Base-by-base conservation (phyloP, 2,329 filamentous ascomycete species). In the Fusarium keratoplasticum region DNA sequence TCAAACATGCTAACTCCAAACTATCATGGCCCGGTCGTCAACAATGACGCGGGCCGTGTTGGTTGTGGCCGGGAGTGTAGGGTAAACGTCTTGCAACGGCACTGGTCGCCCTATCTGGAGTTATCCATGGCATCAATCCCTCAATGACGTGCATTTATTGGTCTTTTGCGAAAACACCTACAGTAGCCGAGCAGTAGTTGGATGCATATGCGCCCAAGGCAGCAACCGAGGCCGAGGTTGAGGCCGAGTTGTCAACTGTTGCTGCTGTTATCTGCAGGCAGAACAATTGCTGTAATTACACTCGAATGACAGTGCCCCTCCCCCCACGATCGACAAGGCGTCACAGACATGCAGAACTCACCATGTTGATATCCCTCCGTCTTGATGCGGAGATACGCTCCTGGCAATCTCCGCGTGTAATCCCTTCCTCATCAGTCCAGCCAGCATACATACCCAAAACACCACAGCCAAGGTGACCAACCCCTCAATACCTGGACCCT, bases 261-360 rank as follows among this genome's bases (percentile, higher is more conserved):
- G 4, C 20, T 44, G 33, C 18, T 58, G 54, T 64, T 52, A 67
- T 70, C 47, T 57, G 70, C 36, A 25, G 33, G 29, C 35, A 27
- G 9, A n/a, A 38, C 22, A 38, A 59, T 18, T 38, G 18, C 22
- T 16, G n/a, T 6, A 38, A 58, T 58, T 58, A 20, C 35, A 40
- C 18, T 31, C 25, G 35, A 40, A 40, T 40, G 35, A 59, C 55
- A 59, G 27, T n/a, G 14, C 20, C 14, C 54, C 31, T 25, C 20
- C 72, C 64, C 67, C 64, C 71, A 74, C 40, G 58, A 69, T 72
- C 52, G 61, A 52, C 64, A 69, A 74, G 52, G 36, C 40, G 31
- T 61, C 59, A 38, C 44, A 47, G 31, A 66, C 60, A 47, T 69
- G 58, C 61, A 69, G 55, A 54, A 35, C 52, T 35, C 64, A 44